A percentile compares a stretch with the other conserved stretches of the same genome.
Conservation (phyloP, 108 stramenopile genomes). For the Cyclotella distinguenda region DNA sequence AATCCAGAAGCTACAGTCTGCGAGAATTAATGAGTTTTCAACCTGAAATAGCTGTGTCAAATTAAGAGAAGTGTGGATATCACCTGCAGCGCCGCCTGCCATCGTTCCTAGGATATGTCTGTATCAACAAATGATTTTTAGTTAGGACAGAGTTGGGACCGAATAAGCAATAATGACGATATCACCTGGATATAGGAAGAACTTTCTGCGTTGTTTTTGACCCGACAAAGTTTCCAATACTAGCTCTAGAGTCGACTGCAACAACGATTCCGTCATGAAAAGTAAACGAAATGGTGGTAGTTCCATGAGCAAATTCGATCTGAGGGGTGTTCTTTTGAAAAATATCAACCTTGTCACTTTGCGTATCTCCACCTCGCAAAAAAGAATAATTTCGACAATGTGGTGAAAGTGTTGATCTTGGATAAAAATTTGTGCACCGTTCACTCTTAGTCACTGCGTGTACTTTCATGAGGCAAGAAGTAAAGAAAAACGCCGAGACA, state of each 20-base stretch:
- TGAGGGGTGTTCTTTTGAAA: constrained; percentile 56
- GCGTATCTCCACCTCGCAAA: constrained; percentile 35
- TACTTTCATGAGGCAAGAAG: background rate
- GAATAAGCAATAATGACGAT: too few relatives aligned
- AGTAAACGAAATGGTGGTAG: constrained; percentile 84
- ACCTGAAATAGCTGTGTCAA: too few relatives aligned
- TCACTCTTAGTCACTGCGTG: background rate
- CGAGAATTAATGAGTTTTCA: too few relatives aligned
- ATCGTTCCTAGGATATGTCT: constrained; percentile 83
- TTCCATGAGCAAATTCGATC: constrained; percentile 83
- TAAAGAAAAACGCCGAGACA: constrained; percentile 14
- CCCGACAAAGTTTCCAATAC: constrained; percentile 88
- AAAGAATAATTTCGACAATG: constrained; percentile 12
- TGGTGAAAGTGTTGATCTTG: too few relatives aligned
- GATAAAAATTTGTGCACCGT: background rate
- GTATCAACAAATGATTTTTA: background rate
- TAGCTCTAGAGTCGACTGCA: constrained; percentile 86
- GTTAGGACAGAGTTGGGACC: background rate
- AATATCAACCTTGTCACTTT: constrained; percentile 14
- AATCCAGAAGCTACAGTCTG: constrained; percentile 85
- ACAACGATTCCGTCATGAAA: constrained; percentile 84
- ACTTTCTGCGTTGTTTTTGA: constrained; percentile 86
- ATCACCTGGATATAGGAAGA: constrained; percentile 67
- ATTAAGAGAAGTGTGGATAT: too few relatives aligned
- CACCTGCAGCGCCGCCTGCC: constrained; percentile 92